Conservation (phyloP, 768 basidiomycete species). For the Tylopilus subfusipes region DNA sequence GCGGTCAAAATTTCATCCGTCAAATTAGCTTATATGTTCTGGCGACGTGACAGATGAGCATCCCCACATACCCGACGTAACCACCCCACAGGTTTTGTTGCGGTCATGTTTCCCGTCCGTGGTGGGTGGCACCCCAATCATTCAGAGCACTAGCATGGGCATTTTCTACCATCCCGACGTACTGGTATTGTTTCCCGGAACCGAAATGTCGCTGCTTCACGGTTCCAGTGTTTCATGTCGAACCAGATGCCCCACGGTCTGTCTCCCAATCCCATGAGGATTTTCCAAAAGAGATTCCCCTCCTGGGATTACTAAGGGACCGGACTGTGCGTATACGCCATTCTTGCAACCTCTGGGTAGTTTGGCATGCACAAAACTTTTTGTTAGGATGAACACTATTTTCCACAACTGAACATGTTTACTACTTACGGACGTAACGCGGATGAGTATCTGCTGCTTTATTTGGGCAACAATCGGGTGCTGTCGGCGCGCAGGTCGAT, state of each 20-base stretch:
- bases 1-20: conserved; percentile 7
- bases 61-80: background rate
- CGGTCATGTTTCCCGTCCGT: background rate
- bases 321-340: background rate
- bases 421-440: background rate
- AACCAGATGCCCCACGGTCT: background rate
- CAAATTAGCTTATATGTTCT: background rate
- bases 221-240: background rate
- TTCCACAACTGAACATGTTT: background rate
- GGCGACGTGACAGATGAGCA: conserved; percentile 8
- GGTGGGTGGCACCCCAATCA: background rate
- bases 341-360: background rate
- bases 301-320: background rate
- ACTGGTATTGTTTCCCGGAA: conserved; percentile 6
- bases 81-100: background rate
- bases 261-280: conserved; percentile 2
- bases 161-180: conserved; percentile 6
- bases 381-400: background rate
- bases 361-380: background rate
- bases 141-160: background rate
- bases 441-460: background rate
- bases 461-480: background rate
- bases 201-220: background rate
- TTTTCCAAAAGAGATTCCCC: background rate
- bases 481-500: conserved; percentile 15